phyloP scores from a whole-genome alignment of 2,329 filamentous ascomycete species.

The Fusarium humuli region DNA sequence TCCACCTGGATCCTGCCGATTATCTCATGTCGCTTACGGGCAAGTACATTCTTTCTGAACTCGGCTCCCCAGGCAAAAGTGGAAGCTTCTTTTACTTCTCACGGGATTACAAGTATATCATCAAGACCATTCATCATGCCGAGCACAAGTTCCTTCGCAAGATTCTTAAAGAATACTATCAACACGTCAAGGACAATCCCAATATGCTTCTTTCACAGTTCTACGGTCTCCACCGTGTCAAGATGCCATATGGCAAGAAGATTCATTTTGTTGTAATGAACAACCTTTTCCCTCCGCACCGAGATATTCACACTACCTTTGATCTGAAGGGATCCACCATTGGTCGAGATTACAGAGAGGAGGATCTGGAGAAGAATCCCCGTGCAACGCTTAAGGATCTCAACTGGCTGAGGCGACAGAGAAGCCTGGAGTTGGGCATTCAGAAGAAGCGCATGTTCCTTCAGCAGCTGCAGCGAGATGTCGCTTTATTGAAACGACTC shows the following conservation, averaged over 20 bases:
- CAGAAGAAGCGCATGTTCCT: conserved; percentile 90
- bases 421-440: conserved; percentile 88
- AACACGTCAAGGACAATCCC: conserved; percentile 91
- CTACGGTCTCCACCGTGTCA: conserved; percentile 95
- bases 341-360: conserved; percentile 90
- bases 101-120: conserved; percentile 99
- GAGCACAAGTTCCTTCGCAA: conserved; percentile 90
- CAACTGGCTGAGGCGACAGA: conserved; percentile 90
- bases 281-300: conserved; percentile 96
- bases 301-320: conserved; percentile 97
- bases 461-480: conserved; percentile 88
- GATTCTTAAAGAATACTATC: conserved; percentile 91
- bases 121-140: conserved; percentile 98
- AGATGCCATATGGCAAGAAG: conserved; percentile 97
- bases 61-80: conserved; percentile 97
- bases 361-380: conserved; percentile 87
- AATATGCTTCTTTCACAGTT: conserved; percentile 98
- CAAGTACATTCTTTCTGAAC: conserved; percentile 97
- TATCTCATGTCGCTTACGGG: conserved; percentile 98
- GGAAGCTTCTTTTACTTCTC: conserved; percentile 99
- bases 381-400: conserved; percentile 94
- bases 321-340: conserved; percentile 97
- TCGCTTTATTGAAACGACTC: conserved; percentile 84
- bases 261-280: conserved; percentile 99
- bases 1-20: conserved; percentile 93